A percentile compares a stretch with the other conserved stretches of the same genome.
These are phyloP conservation scores for Penicillium egyptiacum DNA, from an alignment of 495 filamentous ascomycete genomes.

Conservation along the genomic window DNA sequence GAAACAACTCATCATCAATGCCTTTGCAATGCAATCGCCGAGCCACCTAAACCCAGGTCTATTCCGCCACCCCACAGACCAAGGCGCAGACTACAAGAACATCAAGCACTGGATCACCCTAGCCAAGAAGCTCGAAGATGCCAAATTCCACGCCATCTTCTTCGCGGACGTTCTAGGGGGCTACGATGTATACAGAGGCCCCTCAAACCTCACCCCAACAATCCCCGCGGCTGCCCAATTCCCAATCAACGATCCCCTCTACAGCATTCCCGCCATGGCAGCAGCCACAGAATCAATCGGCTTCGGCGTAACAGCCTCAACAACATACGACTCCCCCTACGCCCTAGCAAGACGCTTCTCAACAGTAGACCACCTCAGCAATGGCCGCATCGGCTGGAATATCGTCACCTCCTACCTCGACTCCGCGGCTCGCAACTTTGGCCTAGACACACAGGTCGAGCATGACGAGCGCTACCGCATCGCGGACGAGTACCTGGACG, in stretches of 20 bases:
- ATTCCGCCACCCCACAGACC: conserved; percentile 49
- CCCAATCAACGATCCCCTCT: conserved; percentile 59
- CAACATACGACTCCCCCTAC: conserved; percentile 67
- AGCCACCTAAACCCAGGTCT: conserved; percentile 53
- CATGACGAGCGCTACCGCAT: conserved; percentile 69
- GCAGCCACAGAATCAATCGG: conserved; percentile 61
- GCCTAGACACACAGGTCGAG: conserved; percentile 55
- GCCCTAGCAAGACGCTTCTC: conserved; percentile 64
- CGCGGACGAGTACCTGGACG: conserved; percentile 66
- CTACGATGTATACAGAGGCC: conserved; percentile 66
- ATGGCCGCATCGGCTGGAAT: conserved; percentile 65
- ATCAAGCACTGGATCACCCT: conserved; percentile 48
- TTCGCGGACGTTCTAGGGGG: conserved; percentile 54
- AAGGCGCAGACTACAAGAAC: conserved; percentile 48
- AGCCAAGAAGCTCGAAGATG: conserved; percentile 47
- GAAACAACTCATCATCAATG: conserved; percentile 58
- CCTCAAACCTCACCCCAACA: conserved; percentile 55
- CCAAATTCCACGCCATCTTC: conserved; percentile 58
- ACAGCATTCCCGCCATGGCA: conserved; percentile 46
- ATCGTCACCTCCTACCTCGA: conserved; percentile 68
- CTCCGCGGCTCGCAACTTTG: conserved; percentile 62
- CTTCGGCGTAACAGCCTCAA: conserved; percentile 65
- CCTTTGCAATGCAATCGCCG: conserved; percentile 54
- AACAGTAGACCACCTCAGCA: conserved; percentile 67
- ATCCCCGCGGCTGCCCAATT: conserved; percentile 64